Evolutionary conservation across 2,329 filamentous ascomycete species (phyloP), one percentile per base, ranked within the genome.

Genomic region (Endothia cerciana): DNA sequence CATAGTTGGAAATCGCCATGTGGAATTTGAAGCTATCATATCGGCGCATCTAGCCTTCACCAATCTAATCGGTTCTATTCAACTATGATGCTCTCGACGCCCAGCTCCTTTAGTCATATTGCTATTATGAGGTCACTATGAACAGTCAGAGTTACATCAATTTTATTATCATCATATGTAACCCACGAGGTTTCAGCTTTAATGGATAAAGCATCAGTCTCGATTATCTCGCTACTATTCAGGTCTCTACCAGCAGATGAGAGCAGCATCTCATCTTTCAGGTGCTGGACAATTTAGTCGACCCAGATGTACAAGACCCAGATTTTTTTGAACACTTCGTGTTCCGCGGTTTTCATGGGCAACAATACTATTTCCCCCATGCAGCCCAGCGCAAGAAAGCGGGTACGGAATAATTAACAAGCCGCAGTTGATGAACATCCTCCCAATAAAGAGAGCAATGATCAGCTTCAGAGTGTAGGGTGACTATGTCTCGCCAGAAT

Each of bases 1-100:
- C 74, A 60, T 74, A 77, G 41, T 72, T 72, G 0, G 75, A 73
- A 0, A 76, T 78, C 6, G 76, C 76, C 2, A 79, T 66, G 63
- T 81, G 79, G 53, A 81, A 77, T 25, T 68, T 66, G 62, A 79
- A 47, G 55, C 67, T 75, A 56, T 80, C 77, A 55, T 80, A 80
- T 3, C 79, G 74, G 3, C 70, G 65, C 0, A 70, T 68, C 79
- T 78, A 81, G 65, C 76, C 79, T 55, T 80, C 78, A 3, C 79
- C 79, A 0, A 75, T 67, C 0, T 70, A 64, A 3, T 71, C 51
- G 30, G 79, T 78, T 4, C 71, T 70, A 25, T n/a, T 80, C 78
- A 15, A 74, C 62, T 17, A 80, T 72, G 19, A 80, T 57, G 53
- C 70, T 75, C 11, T 76, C 74, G 0, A 79, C 72, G 0, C 72